These are phyloP conservation scores for Phytophthora cajani DNA, from an alignment of 352 stramenopile species.

Conservation along the genomic window DNA sequence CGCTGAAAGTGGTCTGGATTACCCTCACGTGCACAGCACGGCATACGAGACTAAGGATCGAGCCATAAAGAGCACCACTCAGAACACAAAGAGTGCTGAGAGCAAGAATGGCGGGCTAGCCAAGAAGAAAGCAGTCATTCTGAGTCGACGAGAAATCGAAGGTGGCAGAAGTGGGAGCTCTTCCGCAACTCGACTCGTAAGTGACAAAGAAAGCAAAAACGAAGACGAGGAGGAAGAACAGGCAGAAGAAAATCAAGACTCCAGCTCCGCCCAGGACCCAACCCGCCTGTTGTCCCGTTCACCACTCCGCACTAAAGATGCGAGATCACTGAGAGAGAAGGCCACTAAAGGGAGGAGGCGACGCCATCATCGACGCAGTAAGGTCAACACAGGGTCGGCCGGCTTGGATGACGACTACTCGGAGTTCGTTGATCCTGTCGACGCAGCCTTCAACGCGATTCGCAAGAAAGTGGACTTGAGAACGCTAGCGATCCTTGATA, in stretches of 20 bases:
- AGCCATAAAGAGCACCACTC: not conserved
- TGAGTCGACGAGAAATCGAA: conserved; percentile 32
- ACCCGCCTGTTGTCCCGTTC: conserved; percentile 5
- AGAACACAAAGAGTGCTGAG: conserved; percentile 1
- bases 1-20: conserved; percentile 62
- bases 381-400: not conserved
- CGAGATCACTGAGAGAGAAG: conserved; percentile 2
- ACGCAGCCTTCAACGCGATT: conserved; percentile 44
- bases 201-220: not conserved
- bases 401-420: conserved; percentile 21
- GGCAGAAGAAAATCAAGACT: conserved; percentile 6
- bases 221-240: conserved; percentile 4
- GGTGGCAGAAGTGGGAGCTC: not conserved
- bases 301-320: conserved; percentile 6
- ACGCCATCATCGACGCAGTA: conserved; percentile 16
- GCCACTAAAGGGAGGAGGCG: conserved; percentile 3
- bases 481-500: conserved; percentile 65
- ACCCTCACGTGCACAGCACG: conserved; percentile 55
- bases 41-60: conserved; percentile 5
- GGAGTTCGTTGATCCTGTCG: conserved; percentile 25
- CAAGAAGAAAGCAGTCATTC: conserved; percentile 30
- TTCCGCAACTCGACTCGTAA: conserved; percentile 1
- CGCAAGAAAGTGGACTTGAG: conserved; percentile 55
- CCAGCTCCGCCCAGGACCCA: not conserved
- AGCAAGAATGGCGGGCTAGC: not conserved